A percentile compares a stretch with the other conserved stretches of the same genome.
phyloP scores from a whole-genome alignment of 2,329 filamentous ascomycete species.

The Metarhizium rileyi region DNA sequence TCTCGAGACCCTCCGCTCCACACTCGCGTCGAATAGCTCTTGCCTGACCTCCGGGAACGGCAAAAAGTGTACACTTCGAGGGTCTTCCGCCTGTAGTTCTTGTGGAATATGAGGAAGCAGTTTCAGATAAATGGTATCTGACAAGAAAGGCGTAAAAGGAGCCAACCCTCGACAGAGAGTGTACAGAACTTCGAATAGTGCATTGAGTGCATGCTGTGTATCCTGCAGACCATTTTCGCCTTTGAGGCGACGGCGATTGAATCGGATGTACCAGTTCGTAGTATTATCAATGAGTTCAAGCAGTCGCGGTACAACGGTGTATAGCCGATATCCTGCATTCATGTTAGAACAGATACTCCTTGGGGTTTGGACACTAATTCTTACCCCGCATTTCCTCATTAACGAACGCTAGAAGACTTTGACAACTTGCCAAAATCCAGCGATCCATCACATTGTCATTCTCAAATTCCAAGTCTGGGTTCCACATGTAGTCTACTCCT shows the following conservation, averaged over 20 bases:
- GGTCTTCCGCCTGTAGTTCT: slow-evolving; percentile 57
- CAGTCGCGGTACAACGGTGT: slow-evolving; percentile 83
- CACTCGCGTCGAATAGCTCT: slow-evolving; percentile 75
- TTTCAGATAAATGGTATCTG: slow-evolving; percentile 85
- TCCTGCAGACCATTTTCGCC: slow-evolving; percentile 80
- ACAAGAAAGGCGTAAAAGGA: slow-evolving; percentile 91
- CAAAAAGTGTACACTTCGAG: slow-evolving; percentile 86
- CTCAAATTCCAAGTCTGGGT: slow-evolving; percentile 61
- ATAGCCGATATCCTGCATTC: slow-evolving; percentile 56
- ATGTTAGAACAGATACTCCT: background rate
- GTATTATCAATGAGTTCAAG: slow-evolving; percentile 82
- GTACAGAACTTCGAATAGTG: slow-evolving; percentile 86
- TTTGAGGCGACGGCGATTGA: slow-evolving; percentile 86
- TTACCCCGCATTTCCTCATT: slow-evolving; percentile 82
- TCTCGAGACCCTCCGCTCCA: slow-evolving; percentile 76
- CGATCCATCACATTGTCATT: slow-evolving; percentile 92
- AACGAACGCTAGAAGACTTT: slow-evolving; percentile 83
- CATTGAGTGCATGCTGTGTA: slow-evolving; percentile 83
- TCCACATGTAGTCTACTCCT: slow-evolving; percentile 66
- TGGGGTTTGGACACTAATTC: slow-evolving; percentile 14
- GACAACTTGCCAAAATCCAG: slow-evolving; percentile 89
- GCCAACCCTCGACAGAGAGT: slow-evolving; percentile 81
- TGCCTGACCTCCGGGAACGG: slow-evolving; percentile 79
- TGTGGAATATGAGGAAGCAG: slow-evolving; percentile 75
- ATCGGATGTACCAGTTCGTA: slow-evolving; percentile 98